Evolutionary conservation across 2,329 filamentous ascomycete species (phyloP), one percentile per base, ranked within the genome.

Genomic region (Knufia fluminis): DNA sequence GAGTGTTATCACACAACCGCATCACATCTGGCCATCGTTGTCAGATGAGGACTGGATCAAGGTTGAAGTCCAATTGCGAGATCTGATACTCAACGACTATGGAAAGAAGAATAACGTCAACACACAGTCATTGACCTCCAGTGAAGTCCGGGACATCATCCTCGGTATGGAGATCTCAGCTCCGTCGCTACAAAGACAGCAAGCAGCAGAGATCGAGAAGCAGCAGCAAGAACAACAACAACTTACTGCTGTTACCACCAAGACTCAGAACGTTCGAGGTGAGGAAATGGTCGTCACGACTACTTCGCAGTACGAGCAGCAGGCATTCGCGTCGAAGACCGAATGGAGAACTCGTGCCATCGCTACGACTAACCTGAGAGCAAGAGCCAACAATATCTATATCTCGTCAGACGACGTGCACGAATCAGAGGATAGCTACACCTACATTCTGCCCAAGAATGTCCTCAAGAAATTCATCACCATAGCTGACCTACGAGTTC

Each of bases 71-170:
- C 87, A 94, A 64, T 74, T 98, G 36, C 84, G 92, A 66, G 92
- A 98, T 73, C 73, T 98, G 57, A 98, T 98, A 61, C 66, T 98
- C 59, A 96, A 97, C 59, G 92, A 98, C 65, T 98, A 98, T 65
- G 92, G 92, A 64, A 98, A 97, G 79, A 98, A 98, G 79, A 98
- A 98, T 75, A 98, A 97, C 60, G 92, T 98, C 73, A 98, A 98
- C 61, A 91, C 92, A 10, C 94, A 94, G 14, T 95, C 89, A 66
- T 76, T 98, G 69, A 98, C 92, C 1, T 95, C 82, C 64, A 95
- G 86, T 61, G 92, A 98, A 79, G 92, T 98, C 45, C 83, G 92
- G 60, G 92, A 98, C 64, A 97, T 98, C 61, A 98, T 98, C 60
- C 71, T 98, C 55, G 92, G 92, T 77, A 98, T 98, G 94, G 94